Conservation (phyloP, 805 yeast species). For the Cyberlindnera xishuangbannaensis region DNA sequence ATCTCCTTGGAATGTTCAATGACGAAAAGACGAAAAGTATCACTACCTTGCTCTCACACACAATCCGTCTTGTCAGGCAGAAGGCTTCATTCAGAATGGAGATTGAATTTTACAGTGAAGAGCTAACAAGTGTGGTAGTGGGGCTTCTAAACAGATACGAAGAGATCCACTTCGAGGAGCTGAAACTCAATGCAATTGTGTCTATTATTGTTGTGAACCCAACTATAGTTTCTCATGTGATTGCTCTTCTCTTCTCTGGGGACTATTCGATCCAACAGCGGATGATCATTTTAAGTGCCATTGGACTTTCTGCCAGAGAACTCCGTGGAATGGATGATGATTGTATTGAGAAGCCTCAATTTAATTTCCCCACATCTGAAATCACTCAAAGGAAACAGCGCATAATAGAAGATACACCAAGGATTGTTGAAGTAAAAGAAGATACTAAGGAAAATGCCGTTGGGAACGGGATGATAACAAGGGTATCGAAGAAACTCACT, state of each 20-base stretch:
- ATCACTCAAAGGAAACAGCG: conserved; percentile 19
- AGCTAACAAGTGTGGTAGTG: conserved; percentile 44
- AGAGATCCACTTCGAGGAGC: conserved; percentile 54
- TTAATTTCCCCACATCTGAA: conserved; percentile 30
- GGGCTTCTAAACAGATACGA: conserved; percentile 54
- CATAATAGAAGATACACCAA: conserved; percentile 13
- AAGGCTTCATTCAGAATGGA: conserved; percentile 59
- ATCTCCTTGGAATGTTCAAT: conserved; percentile 52
- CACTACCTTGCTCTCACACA: conserved; percentile 39
- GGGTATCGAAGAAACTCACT: conserved; percentile 32
- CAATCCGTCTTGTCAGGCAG: conserved; percentile 51
- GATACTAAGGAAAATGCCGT: conserved; percentile 3
- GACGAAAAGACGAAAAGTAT: conserved; percentile 38
- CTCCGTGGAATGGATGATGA: conserved; percentile 57
- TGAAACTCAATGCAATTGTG: conserved; percentile 57
- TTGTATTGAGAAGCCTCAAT: conserved; percentile 34
- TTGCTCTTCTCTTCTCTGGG: conserved; percentile 50
- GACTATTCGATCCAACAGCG: conserved; percentile 83
- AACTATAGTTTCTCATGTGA: conserved; percentile 30
- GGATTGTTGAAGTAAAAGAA: conserved; percentile 15
- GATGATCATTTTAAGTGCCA: conserved; percentile 56
- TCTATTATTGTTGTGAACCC: conserved; percentile 58
- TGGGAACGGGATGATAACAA: conserved; percentile 18
- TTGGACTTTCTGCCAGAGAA: conserved; percentile 71
- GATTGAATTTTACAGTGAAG: conserved; percentile 50